Conservation (phyloP, 805 yeast genomes). For the Schwanniomyces pseudopolymorphus region DNA sequence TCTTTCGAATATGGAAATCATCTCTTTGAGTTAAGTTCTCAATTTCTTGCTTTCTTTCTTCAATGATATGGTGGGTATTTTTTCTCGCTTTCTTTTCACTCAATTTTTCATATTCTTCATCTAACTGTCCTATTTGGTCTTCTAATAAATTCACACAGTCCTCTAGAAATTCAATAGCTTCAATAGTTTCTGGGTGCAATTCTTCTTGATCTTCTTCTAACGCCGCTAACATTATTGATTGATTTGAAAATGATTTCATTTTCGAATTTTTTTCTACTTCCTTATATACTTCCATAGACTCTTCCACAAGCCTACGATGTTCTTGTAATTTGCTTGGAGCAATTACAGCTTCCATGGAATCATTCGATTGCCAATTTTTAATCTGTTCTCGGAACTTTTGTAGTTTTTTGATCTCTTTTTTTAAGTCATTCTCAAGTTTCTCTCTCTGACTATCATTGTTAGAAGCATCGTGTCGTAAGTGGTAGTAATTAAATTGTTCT, state of each 20-base stretch:
- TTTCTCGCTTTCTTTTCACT: constrained; percentile 38
- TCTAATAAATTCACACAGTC: constrained; percentile 28
- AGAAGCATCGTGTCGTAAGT: constrained; percentile 40
- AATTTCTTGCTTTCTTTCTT: constrained; percentile 42
- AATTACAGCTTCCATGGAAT: constrained; percentile 24
- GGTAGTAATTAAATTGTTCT: constrained; percentile 45
- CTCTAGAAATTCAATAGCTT: constrained; percentile 32
- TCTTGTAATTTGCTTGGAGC: constrained; percentile 31
- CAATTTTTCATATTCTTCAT: constrained; percentile 41
- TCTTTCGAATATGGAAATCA: constrained; percentile 37
- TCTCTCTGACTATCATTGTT: constrained; percentile 43
- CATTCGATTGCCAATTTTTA: constrained; percentile 45
- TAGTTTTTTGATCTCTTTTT: constrained; percentile 45
- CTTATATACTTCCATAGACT: constrained; percentile 46
- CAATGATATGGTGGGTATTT: constrained; percentile 33
- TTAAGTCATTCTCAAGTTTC: constrained; percentile 43
- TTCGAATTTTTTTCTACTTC: constrained; percentile 44
- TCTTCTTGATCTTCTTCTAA: constrained; percentile 28
- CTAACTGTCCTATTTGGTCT: constrained; percentile 35
- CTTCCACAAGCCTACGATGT: constrained; percentile 40
- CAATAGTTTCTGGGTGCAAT: constrained; percentile 31
- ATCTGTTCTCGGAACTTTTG: constrained; percentile 47
- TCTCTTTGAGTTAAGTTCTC: constrained; percentile 29
- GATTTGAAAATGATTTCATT: constrained; percentile 45
- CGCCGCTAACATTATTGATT: constrained; percentile 45